Evolutionary conservation across 1,139 yeast species (phyloP), one percentile per base, ranked within the genome.

Genomic region (Magnusiomyces paraingens): DNA sequence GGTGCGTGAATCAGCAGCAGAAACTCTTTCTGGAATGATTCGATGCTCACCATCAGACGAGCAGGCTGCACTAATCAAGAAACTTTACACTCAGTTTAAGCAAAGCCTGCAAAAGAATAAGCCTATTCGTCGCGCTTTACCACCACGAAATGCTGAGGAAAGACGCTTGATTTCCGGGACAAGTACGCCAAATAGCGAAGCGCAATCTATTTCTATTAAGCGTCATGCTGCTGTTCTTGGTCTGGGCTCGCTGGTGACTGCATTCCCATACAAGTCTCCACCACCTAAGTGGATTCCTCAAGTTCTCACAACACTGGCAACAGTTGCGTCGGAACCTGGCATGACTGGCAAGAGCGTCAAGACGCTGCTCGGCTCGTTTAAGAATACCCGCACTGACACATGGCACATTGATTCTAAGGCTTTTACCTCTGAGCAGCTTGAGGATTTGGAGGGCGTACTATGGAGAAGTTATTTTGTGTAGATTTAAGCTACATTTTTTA

Each of bases 201-300:
- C 57, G 15, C 66, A 64, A 36, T 39, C 55, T 20, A 58, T 82
- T 57, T 63, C 71, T 2, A 72, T 79, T 12, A 69, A 72, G 12
- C 72, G 91, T 6, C 99, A 93, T 65, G 96, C 94, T 1, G 91
- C 96, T 1, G 86, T 93, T 0, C 73, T 94, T 29, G 98, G 98
- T 0, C 73, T 93, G 12, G 96, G 98, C 2, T 86, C 98, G 0
- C 73, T 93, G 46, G 82, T 93, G 1, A 84, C 86, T 55, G 98
- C 99, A 0, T 93, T 86, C 71, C 93, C 98, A 1, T 93, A 89
- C 66, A 76, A 79, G 8, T 86, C 96, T 1, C 99, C 99, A 0
- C 94, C 96, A 1, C 99, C 99, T 2, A 58, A 63, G 49, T 94
- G 98, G 98, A 78, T 93, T 22, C 97, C 98, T 0, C 73, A 75